Evolutionary conservation across 176 grass and related monocot genomes (phyloP).

Genomic region (Areca catechu): DNA sequence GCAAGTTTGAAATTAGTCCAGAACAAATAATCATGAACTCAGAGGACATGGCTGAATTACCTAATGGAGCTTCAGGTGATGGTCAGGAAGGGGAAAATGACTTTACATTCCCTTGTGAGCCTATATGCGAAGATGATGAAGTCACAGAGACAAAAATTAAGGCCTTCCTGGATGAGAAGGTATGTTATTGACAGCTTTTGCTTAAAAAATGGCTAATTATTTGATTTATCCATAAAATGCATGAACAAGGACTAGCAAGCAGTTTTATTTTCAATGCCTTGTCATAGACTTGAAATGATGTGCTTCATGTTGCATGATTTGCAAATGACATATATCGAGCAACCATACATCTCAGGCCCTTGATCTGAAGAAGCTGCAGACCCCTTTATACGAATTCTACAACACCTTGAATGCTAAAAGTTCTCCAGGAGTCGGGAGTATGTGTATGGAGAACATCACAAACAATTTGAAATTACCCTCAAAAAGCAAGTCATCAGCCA

Average conservation of each 20-base stretch:
- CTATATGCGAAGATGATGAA: conserved; percentile 71
- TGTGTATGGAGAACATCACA: conserved; percentile 47
- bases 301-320: no score
- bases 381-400: conserved; percentile 93
- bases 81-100: conserved; percentile 35
- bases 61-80: conserved; percentile 26
- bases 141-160: conserved; percentile 88
- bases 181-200: conserved; percentile 2
- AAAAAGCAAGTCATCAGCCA: conserved; percentile 50
- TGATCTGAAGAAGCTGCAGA: conserved; percentile 95
- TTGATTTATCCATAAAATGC: no score
- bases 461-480: conserved; percentile 63
- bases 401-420: conserved; percentile 57
- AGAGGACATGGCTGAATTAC: conserved; percentile 36
- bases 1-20: conserved; percentile 45
- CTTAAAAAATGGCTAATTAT: no score
- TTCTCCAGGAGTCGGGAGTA: conserved; percentile 36
- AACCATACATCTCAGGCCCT: conserved; percentile 42
- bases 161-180: conserved; percentile 94
- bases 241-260: no score
- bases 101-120: conserved; percentile 55
- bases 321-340: no score
- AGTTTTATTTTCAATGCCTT: no score
- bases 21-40: conserved; percentile 33
- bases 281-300: no score